These are phyloP conservation scores for Vicia villosa DNA, from an alignment of 306 rosid species.

Conservation along the genomic window DNA sequence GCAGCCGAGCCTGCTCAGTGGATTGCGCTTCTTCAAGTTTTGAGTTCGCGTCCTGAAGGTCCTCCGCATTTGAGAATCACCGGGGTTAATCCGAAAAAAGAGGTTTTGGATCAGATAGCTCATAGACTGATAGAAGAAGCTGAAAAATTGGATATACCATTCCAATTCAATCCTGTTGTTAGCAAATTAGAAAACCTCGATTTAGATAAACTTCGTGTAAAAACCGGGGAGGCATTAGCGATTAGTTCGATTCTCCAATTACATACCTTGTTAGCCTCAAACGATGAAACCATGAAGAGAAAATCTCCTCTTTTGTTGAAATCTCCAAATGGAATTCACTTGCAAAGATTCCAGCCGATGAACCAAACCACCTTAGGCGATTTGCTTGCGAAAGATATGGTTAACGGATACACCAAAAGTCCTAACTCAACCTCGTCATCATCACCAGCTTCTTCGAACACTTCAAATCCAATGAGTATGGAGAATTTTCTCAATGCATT, in stretches of 20 bases:
- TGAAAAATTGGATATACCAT: conserved; percentile 77
- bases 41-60: conserved; percentile 80
- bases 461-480: conserved; percentile 31
- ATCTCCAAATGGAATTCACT: conserved; percentile 26
- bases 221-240: conserved; percentile 41
- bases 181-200: conserved; percentile 36
- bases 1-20: conserved; percentile 80
- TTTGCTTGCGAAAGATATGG: conserved; percentile 28
- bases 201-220: conserved; percentile 39
- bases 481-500: conserved; percentile 32
- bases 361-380: conserved; percentile 31
- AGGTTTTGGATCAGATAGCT: conserved; percentile 77
- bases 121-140: conserved; percentile 67
- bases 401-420: conserved; percentile 7
- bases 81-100: conserved; percentile 71
- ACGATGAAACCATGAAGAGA: conserved; percentile 25
- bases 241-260: conserved; percentile 38
- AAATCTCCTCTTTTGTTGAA: conserved; percentile 27
- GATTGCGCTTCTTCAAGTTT: conserved; percentile 77
- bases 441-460: conserved; percentile 14
- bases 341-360: conserved; percentile 12
- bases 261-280: conserved; percentile 34
- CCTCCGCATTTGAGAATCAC: conserved; percentile 93
- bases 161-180: conserved; percentile 62
- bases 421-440: conserved; percentile 34